Conservation (phyloP, 83 land plant species). For the Thuja plicata region DNA sequence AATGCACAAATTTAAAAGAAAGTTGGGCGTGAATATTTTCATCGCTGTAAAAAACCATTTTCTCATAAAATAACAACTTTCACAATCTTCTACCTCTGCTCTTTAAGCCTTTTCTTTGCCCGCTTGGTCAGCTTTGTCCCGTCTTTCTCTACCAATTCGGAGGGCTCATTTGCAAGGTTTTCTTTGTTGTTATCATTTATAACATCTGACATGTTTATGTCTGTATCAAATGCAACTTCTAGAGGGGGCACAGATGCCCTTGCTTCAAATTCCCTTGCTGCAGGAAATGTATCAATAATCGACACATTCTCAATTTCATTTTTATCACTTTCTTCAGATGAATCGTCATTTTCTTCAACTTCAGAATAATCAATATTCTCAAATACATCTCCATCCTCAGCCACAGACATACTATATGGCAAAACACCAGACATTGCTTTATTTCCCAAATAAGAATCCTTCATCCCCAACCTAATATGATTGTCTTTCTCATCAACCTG, state of each 20-base stretch:
- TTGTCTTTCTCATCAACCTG: conserved; percentile 64
- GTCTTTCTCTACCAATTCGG: conserved; percentile 3
- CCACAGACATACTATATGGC: not conserved
- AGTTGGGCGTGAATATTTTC: not conserved
- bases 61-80: not conserved
- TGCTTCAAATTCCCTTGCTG: conserved; percentile 22
- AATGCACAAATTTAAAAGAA: not conserved
- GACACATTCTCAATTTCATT: conserved; percentile 8
- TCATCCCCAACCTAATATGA: conserved; percentile 83
- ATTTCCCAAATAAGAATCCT: conserved; percentile 52
- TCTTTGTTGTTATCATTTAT: conserved; percentile 13
- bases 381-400: conserved; percentile 14
- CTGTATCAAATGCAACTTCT: conserved; percentile 58
- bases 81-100: conserved; percentile 41
- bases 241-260: conserved; percentile 60
- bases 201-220: conserved; percentile 26
- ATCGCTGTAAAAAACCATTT: not conserved
- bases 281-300: not conserved
- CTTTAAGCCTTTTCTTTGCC: conserved; percentile 53
- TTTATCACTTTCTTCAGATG: conserved; percentile 8
- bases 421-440: conserved; percentile 6
- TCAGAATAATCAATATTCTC: not conserved
- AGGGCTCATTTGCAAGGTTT: conserved; percentile 1
- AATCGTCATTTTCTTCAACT: not conserved
- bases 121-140: conserved; percentile 22